Evolutionary conservation across 2,329 filamentous ascomycete genomes (phyloP).

Genomic region (Ophiostoma pallidulum): DNA sequence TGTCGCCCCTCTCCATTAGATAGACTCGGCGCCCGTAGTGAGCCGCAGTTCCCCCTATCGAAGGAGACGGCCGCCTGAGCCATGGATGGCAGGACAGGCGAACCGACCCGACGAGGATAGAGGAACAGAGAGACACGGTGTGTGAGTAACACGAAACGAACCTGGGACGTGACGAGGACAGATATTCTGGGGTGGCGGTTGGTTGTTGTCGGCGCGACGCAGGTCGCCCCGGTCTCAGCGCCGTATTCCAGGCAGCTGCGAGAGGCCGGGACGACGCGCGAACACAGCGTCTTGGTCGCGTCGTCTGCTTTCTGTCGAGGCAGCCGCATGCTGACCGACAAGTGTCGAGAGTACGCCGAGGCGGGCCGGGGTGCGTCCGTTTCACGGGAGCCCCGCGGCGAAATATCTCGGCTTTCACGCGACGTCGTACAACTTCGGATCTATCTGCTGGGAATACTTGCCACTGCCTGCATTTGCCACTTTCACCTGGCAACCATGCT

Average conservation of each 20-base stretch:
- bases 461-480: conserved; percentile 1
- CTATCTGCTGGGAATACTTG: conserved; percentile 1
- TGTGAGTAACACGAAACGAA: conserved; percentile 14
- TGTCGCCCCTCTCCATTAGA: conserved; percentile 21
- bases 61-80: neutral
- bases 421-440: neutral
- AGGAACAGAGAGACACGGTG: conserved; percentile 12
- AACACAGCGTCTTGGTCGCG: too few relatives aligned
- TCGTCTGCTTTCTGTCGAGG: neutral
- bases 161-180: conserved; percentile 9
- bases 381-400: conserved; percentile 2
- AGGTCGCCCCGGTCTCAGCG: neutral
- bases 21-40: conserved; percentile 78
- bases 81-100: neutral
- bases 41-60: conserved; percentile 42
- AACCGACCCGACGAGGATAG: neutral
- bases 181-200: neutral
- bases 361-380: neutral
- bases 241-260: neutral
- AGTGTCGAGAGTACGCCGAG: neutral
- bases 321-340: neutral
- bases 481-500: too few relatives aligned
- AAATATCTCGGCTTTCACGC: neutral
- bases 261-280: too few relatives aligned
- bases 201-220: neutral